Evolutionary conservation across 2,329 filamentous ascomycete genomes (phyloP).

Genomic region (Fusarium sp.): DNA sequence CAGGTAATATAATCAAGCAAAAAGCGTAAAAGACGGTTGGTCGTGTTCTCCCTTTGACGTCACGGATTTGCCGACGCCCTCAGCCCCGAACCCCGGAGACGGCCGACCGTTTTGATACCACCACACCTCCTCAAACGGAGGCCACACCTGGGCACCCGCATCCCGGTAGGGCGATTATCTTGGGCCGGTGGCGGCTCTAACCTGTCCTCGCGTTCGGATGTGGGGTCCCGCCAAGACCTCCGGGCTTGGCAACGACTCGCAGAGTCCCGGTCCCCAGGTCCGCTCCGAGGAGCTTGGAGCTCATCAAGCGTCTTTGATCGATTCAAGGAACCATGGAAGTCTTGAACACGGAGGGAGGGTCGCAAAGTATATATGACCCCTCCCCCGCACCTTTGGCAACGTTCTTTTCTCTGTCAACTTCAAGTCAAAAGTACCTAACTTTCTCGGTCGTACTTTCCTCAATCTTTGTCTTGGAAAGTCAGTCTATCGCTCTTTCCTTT

Average conservation of each 20-base stretch:
- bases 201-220: conserved; percentile 29
- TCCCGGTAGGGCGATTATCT: conserved; percentile 17
- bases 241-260: conserved; percentile 34
- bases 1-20: conserved; percentile 10
- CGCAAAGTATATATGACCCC: conserved; percentile 40
- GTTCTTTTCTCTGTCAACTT: conserved; percentile 17
- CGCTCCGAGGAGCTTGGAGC: conserved; percentile 19
- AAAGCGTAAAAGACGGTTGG: conserved; percentile 15
- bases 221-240: conserved; percentile 33
- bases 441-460: conserved; percentile 10
- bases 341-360: background rate
- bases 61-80: conserved; percentile 25
- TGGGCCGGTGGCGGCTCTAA: conserved; percentile 36
- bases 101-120: conserved; percentile 26
- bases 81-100: conserved; percentile 11
- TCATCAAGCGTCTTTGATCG: conserved; percentile 1
- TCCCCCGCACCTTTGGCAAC: conserved; percentile 32
- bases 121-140: conserved; percentile 17
- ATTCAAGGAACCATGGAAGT: conserved; percentile 23
- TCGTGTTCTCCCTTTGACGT: conserved; percentile 21
- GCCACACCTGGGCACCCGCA: background rate
- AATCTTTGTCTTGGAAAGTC: background rate
- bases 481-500: background rate
- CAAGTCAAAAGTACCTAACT: conserved; percentile 18
- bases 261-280: conserved; percentile 15